phyloP scores from a whole-genome alignment of 2,329 filamentous ascomycete species.

The Colletotrichum brevisporum region DNA sequence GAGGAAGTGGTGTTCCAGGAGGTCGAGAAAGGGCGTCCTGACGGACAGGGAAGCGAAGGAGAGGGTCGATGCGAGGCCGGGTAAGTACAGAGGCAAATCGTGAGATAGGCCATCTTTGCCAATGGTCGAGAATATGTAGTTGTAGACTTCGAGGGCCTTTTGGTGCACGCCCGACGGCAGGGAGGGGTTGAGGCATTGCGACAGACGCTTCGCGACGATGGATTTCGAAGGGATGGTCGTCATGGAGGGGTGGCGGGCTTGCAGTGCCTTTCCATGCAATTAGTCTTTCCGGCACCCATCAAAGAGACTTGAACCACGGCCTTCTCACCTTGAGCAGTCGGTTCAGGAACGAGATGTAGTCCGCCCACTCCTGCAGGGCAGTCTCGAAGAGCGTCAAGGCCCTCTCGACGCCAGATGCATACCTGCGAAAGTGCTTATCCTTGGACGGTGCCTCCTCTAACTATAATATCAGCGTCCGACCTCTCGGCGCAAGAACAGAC shows the following conservation, averaged over 20 bases:
- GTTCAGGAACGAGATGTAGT: constrained; percentile 98
- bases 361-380: constrained; percentile 96
- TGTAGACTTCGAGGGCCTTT: constrained; percentile 95
- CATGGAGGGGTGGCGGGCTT: constrained; percentile 82
- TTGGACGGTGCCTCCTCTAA: constrained; percentile 69
- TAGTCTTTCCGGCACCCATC: neutral
- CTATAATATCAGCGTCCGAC: constrained; percentile 10
- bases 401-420: constrained; percentile 89
- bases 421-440: constrained; percentile 85
- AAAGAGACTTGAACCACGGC: neutral
- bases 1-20: constrained; percentile 86
- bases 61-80: constrained; percentile 88
- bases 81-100: constrained; percentile 90
- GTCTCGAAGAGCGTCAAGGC: constrained; percentile 92
- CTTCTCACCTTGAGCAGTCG: constrained; percentile 83
- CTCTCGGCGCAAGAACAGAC: neutral
- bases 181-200: constrained; percentile 94
- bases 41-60: constrained; percentile 96
- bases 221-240: constrained; percentile 85
- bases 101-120: constrained; percentile 83
- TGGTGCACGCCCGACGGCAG: constrained; percentile 97
- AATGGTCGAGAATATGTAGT: constrained; percentile 88
- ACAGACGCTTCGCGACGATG: constrained; percentile 88
- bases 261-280: constrained; percentile 76
- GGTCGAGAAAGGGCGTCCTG: constrained; percentile 84